Evolutionary conservation across 2,329 filamentous ascomycete species (phyloP).

Genomic region (Cladosporium sp.): DNA sequence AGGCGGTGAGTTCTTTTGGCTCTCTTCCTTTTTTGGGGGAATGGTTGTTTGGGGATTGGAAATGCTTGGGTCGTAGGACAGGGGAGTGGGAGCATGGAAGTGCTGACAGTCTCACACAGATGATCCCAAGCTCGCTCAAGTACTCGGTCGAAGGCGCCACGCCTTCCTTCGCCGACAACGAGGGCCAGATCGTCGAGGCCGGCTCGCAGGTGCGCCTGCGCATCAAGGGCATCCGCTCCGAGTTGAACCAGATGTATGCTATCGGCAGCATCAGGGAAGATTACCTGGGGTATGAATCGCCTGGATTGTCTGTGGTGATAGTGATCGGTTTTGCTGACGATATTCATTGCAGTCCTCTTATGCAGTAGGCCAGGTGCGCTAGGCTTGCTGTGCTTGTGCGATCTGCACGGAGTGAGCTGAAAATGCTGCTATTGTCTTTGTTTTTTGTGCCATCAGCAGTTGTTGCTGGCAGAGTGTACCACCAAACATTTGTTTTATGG

Average conservation of each 20-base stretch:
- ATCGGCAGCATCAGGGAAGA: conserved; percentile 93
- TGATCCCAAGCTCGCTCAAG: conserved; percentile 88
- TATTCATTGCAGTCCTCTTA: conserved; percentile 2
- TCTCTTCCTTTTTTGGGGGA: conserved; percentile 46
- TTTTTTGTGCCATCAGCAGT: not conserved
- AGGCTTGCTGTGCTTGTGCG: not conserved
- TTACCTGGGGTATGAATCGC: conserved; percentile 30
- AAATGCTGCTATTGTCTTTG: not conserved
- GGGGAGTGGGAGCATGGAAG: no score
- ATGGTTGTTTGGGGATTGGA: not conserved
- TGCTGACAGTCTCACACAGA: conserved; percentile 46
- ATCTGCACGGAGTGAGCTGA: not conserved
- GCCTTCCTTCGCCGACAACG: conserved; percentile 94
- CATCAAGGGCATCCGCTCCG: conserved; percentile 87
- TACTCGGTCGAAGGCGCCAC: conserved; percentile 95
- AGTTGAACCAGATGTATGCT: conserved; percentile 92
- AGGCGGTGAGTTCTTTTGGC: conserved; percentile 67
- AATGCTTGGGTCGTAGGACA: no score
- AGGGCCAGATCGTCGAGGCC: conserved; percentile 88
- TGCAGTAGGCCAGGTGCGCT: not conserved
- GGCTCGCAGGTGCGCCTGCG: conserved; percentile 92
- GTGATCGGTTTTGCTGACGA: not conserved
- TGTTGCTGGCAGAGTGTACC: conserved; percentile 3
- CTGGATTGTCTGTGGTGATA: no score
- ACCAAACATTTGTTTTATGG: not conserved